Conservation (phyloP, 352 stramenopile species). For the Globisporangium sylvaticum region DNA sequence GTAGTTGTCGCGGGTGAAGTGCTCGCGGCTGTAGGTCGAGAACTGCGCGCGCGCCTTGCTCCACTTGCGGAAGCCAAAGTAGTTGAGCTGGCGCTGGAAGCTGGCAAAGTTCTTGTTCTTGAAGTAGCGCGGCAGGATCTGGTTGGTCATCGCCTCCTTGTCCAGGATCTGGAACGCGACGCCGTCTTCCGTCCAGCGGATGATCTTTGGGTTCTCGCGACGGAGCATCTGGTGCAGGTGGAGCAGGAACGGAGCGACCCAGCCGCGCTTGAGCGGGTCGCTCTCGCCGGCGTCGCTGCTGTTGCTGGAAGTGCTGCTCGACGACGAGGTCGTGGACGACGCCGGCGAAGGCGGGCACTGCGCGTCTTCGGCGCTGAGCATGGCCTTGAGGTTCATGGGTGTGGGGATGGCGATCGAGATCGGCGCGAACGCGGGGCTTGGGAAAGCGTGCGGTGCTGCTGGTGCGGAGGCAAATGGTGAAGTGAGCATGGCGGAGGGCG, state of each 20-base stretch:
- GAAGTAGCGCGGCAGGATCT: slow-evolving; percentile 93
- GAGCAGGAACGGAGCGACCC: slow-evolving; percentile 83
- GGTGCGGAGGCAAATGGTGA: slow-evolving; percentile 1
- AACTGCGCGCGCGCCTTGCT: slow-evolving; percentile 72
- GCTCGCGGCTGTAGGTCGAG: slow-evolving; percentile 75
- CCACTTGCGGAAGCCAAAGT: slow-evolving; percentile 93
- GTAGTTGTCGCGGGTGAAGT: slow-evolving; percentile 86
- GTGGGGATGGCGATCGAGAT: not conserved
- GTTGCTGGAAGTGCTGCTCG: slow-evolving; percentile 22
- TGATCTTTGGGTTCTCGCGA: slow-evolving; percentile 69
- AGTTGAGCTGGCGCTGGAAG: slow-evolving; percentile 94
- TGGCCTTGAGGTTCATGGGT: slow-evolving; percentile 45
- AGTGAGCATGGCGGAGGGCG: slow-evolving; percentile 12
- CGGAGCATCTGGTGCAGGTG: slow-evolving; percentile 85
- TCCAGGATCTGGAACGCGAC: slow-evolving; percentile 84
- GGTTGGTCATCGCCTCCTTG: slow-evolving; percentile 79
- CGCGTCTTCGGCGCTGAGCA: slow-evolving; percentile 24
- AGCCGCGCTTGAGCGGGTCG: slow-evolving; percentile 48
- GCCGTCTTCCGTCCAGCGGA: slow-evolving; percentile 77
- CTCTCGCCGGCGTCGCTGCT: slow-evolving; percentile 18
- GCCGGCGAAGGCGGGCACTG: slow-evolving; percentile 36
- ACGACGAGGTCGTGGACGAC: slow-evolving; percentile 20
- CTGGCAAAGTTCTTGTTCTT: slow-evolving; percentile 96
- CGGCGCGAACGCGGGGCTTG: slow-evolving; percentile 14
- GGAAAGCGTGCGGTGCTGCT: not conserved